Evolutionary conservation across 495 filamentous ascomycete genomes (phyloP).

Genomic region (Geoglossum glabrum): DNA sequence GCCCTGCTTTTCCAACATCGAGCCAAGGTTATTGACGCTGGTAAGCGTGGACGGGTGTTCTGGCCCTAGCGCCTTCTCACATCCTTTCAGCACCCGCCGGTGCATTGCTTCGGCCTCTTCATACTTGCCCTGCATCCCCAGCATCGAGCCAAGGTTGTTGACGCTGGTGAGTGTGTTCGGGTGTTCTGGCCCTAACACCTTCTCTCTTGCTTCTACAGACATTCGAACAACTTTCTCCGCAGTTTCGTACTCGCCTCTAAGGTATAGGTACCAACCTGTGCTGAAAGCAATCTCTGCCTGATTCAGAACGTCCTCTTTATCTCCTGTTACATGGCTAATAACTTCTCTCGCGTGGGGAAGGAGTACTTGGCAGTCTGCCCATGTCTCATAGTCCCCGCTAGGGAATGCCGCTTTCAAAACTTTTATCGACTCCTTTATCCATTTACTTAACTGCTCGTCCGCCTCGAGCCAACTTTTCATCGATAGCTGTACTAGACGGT

Average conservation of each 20-base stretch:
- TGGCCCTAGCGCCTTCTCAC: conserved; percentile 3
- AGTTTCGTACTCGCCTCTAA: background rate
- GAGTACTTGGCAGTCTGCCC: conserved; percentile 18
- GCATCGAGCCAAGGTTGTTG: background rate
- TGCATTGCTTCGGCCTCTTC: conserved; percentile 5
- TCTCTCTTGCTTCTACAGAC: background rate
- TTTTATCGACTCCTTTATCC: conserved; percentile 16
- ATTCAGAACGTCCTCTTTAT: background rate
- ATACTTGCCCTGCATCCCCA: conserved; percentile 3
- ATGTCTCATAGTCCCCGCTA: conserved; percentile 15
- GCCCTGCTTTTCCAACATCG: too few species aligned
- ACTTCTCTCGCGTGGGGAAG: conserved; percentile 22
- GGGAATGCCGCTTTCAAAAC: conserved; percentile 19
- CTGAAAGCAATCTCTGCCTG: background rate
- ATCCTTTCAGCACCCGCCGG: conserved; percentile 1
- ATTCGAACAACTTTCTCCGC: background rate
- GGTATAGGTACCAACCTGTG: background rate
- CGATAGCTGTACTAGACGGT: conserved; percentile 26
- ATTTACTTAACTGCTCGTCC: conserved; percentile 10
- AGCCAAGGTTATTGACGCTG: conserved; percentile 2
- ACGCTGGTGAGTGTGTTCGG: conserved; percentile 1
- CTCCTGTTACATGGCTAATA: conserved; percentile 4
- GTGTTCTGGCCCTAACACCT: background rate
- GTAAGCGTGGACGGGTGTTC: conserved; percentile 1
- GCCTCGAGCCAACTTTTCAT: conserved; percentile 23